phyloP scores from a whole-genome alignment of 2,329 filamentous ascomycete genomes.

The Xylaria multiplex region DNA sequence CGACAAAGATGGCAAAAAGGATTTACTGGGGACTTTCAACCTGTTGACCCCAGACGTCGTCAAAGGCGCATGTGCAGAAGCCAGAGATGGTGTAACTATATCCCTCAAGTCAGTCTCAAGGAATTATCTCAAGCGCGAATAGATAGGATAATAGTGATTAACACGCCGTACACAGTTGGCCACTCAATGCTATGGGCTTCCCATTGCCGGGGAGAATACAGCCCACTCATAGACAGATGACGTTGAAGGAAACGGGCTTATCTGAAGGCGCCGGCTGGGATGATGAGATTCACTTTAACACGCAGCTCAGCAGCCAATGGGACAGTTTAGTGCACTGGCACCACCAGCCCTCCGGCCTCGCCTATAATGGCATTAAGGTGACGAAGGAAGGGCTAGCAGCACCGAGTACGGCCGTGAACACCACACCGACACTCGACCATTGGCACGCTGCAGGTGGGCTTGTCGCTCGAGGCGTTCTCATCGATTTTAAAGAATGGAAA shows the following conservation, averaged over 20 bases:
- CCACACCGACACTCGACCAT: constrained; percentile 57
- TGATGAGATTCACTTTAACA: constrained; percentile 65
- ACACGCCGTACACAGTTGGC: constrained; percentile 50
- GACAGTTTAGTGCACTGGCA: constrained; percentile 62
- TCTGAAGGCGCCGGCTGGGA: constrained; percentile 53
- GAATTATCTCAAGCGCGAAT: not conserved
- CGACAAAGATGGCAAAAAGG: constrained; percentile 60
- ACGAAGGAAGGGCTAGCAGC: constrained; percentile 49
- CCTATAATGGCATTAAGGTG: constrained; percentile 62
- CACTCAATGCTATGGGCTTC: constrained; percentile 55
- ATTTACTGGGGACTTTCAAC: constrained; percentile 63
- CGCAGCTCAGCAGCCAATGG: constrained; percentile 66
- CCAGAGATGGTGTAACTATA: constrained; percentile 60
- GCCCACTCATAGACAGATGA: constrained; percentile 52
- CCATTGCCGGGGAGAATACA: constrained; percentile 50
- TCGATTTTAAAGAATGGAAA: constrained; percentile 60
- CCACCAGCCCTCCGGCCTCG: constrained; percentile 55
- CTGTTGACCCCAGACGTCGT: constrained; percentile 60
- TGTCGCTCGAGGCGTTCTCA: constrained; percentile 64
- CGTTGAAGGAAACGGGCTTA: constrained; percentile 49
- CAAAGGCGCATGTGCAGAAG: constrained; percentile 54
- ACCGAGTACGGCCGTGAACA: constrained; percentile 47
- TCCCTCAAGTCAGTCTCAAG: constrained; percentile 59
- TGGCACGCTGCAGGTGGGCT: constrained; percentile 64
- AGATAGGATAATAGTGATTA: not conserved